These are phyloP conservation scores for Mycena pura DNA, from an alignment of 768 basidiomycete species.

Conservation along the genomic window DNA sequence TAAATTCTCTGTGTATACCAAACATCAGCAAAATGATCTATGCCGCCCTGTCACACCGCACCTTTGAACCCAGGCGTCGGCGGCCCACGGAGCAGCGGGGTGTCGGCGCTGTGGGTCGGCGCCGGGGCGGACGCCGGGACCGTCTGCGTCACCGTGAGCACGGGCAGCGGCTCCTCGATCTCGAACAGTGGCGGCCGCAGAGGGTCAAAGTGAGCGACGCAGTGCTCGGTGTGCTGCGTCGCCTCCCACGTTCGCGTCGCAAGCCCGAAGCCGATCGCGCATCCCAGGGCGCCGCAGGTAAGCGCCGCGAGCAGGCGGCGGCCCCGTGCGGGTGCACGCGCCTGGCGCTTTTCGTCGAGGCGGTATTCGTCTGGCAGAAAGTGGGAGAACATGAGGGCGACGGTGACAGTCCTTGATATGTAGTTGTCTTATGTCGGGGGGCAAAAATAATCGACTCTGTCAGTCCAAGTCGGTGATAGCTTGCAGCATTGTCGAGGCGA, in stretches of 20 bases:
- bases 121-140: slow-evolving; percentile 2
- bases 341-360: background rate
- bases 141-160: slow-evolving; percentile 15
- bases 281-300: slow-evolving; percentile 14
- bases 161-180: slow-evolving; percentile 2
- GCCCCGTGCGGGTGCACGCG: slow-evolving; percentile 1
- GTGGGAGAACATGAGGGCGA: slow-evolving; percentile 8
- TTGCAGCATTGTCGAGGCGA: too few relatives aligned
- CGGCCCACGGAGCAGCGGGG: slow-evolving; percentile 35
- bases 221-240: background rate
- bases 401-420: background rate
- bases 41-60: slow-evolving; percentile 2
- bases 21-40: background rate
- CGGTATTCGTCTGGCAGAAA: background rate
- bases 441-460: background rate
- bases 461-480: too few relatives aligned
- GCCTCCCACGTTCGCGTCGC: background rate
- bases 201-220: slow-evolving; percentile 20
- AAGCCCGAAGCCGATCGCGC: slow-evolving; percentile 14
- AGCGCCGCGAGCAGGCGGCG: slow-evolving; percentile 16
- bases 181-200: slow-evolving; percentile 10
- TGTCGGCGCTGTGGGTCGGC: background rate
- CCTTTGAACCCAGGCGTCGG: slow-evolving; percentile 51
- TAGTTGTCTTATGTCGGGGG: background rate
- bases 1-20: slow-evolving; percentile 45